Evolutionary conservation across 805 yeast genomes (phyloP), one percentile per base, ranked within the genome.

Genomic region (Saccharomycopsis sp.): DNA sequence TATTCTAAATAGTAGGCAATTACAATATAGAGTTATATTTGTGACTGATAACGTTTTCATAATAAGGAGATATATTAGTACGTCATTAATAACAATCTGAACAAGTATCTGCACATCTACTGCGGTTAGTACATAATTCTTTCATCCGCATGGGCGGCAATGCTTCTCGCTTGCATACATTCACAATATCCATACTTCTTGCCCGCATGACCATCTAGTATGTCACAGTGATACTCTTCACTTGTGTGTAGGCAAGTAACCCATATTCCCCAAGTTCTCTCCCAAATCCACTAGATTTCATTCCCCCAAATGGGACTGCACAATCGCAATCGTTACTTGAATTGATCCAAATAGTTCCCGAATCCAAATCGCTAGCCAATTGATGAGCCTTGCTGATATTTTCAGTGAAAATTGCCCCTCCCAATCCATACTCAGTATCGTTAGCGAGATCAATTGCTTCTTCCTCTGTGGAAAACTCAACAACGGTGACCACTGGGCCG

Each of bases 211-310:
- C n/a, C n/a, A n/a, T n/a, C 38, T 29, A 29, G 12, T 29, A 29
- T 29, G 38, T 29, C 38, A 91, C 85, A 65, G 87, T 89, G 58
- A 84, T 78, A 35, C 88, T 84, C 70, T 84, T 85, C 58, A 83
- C 84, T 64, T 81, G 82, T 12, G 87, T 84, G 71, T 83, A 85
- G 68, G 78, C 76, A 49, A 75, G 74, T 57, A 84, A 69, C n/a
- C 87, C 88, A 64, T 83, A 81, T 62, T 81, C 80, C 42, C 89
- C 89, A 59, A 84, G 73, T 69, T 85, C 89, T 69, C 88, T 77
- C 53, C 88, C 87, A 58, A 82, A 74, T 65, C 89, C 89, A 67
- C 82, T 75, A 78, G 78, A 74, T 69, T 85, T 85, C 44, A 82
- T 83, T 67, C 89, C 89, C 53, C 89, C 89, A 63, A 85, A 85